Base-by-base conservation (phyloP, 768 basidiomycete species). In the Amanita phalloides region DNA sequence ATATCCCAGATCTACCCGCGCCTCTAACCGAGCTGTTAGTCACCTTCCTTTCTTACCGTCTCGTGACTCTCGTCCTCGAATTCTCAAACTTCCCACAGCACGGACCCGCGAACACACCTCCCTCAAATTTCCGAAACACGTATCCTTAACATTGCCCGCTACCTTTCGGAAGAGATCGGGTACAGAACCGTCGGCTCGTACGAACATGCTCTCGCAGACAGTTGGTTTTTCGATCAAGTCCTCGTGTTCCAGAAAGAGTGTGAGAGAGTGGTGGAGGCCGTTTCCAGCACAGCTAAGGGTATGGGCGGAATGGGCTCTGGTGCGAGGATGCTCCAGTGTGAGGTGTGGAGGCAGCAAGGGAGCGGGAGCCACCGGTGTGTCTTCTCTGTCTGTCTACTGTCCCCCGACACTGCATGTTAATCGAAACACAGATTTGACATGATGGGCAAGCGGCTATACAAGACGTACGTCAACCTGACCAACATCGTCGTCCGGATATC, bases 121-220 rank as follows among this genome's bases (percentile, higher is more conserved):
- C 83, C 86, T 3, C 84, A 86, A 59, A 77, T 88, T 23, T 87
- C 86, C 0, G 87, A 90, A 63, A 61, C 75, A 0, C 77, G 75
- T 11, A 84, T 90, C 48, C 75, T 89, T 2, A 72, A 69, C 5
- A 69, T 81, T 43, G 77, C 82, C 3, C 79, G 76, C 56, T 65
- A 82, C 53, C 76, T 91, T 6, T 90, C 91, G 0, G 91, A 93
- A 61, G 82, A 79, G 4, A 90, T 93, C 43, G 94, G 93, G 1
- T 97, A 82, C 67, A 75, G 95, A 45, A 96, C 89, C 0, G 89
- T 95, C 8, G 95, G 95, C 1, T 92, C 93, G 0, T 73, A 74
- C 30, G 92, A 97, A 63, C 91, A 95, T 68, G 86, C 88, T 0
- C 63, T 80, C 25, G 91, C 86, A 3, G 93, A 96, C 58, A 68